Evolutionary conservation across 75 land plant genomes (phyloP).

Genomic region (Sequoiadendron giganteum): DNA sequence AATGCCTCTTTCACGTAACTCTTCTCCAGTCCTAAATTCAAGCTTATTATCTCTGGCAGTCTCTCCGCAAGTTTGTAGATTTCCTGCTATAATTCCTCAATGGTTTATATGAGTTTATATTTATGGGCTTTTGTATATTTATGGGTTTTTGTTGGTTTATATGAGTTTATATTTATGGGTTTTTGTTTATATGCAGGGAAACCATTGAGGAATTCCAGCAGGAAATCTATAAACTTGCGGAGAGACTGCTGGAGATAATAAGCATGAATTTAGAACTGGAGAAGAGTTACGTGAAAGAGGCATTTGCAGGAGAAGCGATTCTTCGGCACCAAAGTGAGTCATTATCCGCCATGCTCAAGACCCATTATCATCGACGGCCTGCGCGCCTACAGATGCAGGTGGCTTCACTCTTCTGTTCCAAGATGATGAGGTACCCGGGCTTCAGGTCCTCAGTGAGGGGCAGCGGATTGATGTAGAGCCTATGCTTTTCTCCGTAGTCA

Average conservation of each 20-base stretch:
- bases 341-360: constrained; percentile 53
- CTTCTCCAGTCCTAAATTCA: constrained; percentile 24
- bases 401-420: constrained; percentile 61
- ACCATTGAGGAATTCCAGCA: too few species aligned
- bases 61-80: too few species aligned
- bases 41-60: too few species aligned
- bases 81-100: too few species aligned
- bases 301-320: constrained; percentile 24
- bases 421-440: constrained; percentile 56
- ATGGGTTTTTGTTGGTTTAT: too few species aligned
- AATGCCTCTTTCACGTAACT: constrained; percentile 55
- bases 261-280: constrained; percentile 14
- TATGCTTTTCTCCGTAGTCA: constrained; percentile 30
- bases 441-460: constrained; percentile 57
- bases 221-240: too few species aligned
- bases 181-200: too few species aligned
- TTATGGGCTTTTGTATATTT: too few species aligned
- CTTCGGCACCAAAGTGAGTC: constrained; percentile 56
- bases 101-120: too few species aligned
- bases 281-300: constrained; percentile 52
- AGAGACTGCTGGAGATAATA: too few species aligned
- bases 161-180: too few species aligned
- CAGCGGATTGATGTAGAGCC: constrained; percentile 55
- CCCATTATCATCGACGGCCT: constrained; percentile 48
- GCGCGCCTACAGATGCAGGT: constrained; percentile 62